Evolutionary conservation across 495 filamentous ascomycete species (phyloP).

Genomic region (Penicillium ucsense): DNA sequence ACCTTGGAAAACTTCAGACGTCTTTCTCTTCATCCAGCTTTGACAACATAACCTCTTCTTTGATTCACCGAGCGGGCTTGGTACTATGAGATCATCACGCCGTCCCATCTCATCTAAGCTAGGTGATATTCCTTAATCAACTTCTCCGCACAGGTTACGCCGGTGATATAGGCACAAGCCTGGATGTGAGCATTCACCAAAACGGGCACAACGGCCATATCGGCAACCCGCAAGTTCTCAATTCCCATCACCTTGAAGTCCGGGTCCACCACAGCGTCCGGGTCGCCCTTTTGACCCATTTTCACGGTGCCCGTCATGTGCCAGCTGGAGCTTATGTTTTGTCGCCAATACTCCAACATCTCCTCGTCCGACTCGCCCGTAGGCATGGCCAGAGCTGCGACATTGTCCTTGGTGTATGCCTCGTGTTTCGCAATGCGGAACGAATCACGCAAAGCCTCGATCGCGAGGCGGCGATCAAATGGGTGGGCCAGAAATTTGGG

Average conservation of each 20-base stretch:
- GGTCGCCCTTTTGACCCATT: conserved; percentile 38
- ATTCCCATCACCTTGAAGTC: conserved; percentile 43
- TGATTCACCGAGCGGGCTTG: not conserved
- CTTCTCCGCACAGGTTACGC: conserved; percentile 16
- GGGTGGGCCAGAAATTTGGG: conserved; percentile 44
- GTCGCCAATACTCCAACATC: conserved; percentile 38
- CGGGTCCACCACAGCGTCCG: conserved; percentile 36
- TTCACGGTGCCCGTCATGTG: conserved; percentile 48
- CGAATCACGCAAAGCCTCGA: conserved; percentile 42
- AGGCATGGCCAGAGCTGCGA: conserved; percentile 30
- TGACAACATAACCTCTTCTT: no score
- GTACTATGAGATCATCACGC: not conserved
- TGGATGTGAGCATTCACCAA: conserved; percentile 25
- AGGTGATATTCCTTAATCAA: conserved; percentile 14
- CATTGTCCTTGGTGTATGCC: conserved; percentile 15
- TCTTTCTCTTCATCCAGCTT: no score
- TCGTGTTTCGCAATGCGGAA: conserved; percentile 20
- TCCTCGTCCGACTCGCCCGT: conserved; percentile 41
- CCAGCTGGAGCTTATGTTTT: conserved; percentile 22
- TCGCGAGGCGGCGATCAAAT: conserved; percentile 43
- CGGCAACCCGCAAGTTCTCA: conserved; percentile 45
- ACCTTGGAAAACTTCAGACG: no score
- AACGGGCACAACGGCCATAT: conserved; percentile 49
- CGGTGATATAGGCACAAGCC: conserved; percentile 18
- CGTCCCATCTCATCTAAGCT: not conserved